Conservation (phyloP, 768 basidiomycete genomes). For the Pulveroboletus sp. region DNA sequence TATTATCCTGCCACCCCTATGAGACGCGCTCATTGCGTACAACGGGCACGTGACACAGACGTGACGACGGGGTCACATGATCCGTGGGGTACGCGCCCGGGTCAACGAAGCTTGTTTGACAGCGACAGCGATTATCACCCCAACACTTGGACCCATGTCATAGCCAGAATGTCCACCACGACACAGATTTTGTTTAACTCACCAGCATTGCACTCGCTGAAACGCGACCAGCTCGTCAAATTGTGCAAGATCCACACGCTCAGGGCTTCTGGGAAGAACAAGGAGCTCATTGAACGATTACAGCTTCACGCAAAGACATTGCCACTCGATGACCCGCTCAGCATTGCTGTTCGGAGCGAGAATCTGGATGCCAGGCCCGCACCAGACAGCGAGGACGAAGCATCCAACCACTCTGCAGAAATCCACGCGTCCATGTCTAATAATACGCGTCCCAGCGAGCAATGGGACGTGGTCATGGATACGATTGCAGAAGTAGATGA, state of each 20-base stretch:
- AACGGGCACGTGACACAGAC: conserved; percentile 14
- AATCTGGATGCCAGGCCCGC: conserved; percentile 28
- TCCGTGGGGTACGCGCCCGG: not conserved
- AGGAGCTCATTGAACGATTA: conserved; percentile 67
- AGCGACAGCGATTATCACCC: not conserved
- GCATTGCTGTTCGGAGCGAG: conserved; percentile 54
- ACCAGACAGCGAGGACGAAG: conserved; percentile 32
- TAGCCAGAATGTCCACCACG: conserved; percentile 55
- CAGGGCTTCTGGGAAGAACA: conserved; percentile 79
- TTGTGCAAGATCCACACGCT: conserved; percentile 82
- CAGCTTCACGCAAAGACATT: conserved; percentile 66
- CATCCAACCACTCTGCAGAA: conserved; percentile 21
- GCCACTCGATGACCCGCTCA: conserved; percentile 53
- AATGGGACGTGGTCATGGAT: conserved; percentile 89
- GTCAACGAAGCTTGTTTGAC: conserved; percentile 16
- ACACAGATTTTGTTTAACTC: conserved; percentile 84
- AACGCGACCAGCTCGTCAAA: conserved; percentile 80
- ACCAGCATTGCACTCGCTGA: conserved; percentile 78
- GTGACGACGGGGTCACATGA: conserved; percentile 21
- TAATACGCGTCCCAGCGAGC: conserved; percentile 63
- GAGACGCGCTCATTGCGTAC: conserved; percentile 2
- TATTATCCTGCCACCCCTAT: conserved; percentile 9
- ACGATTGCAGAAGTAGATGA: conserved; percentile 70
- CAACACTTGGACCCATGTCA: conserved; percentile 5
- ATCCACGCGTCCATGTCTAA: conserved; percentile 3